Evolutionary conservation across 1,284 basidiomycete genomes (phyloP), one percentile per base, ranked within the genome.

Genomic region (Cutaneotrichosporon spelunceum): DNA sequence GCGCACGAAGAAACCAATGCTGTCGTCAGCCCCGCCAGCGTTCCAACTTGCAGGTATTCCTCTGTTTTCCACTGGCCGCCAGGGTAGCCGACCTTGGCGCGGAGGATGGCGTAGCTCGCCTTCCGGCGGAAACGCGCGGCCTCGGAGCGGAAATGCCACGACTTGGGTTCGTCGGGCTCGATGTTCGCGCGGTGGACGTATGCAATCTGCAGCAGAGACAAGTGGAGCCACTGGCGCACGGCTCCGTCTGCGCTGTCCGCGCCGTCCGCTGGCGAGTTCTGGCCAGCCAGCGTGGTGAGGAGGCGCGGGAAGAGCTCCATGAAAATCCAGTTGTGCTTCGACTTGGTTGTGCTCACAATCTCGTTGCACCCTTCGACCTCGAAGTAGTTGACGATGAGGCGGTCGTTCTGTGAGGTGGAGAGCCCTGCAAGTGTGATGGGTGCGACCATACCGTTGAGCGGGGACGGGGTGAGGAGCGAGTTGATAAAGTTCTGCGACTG

Each of bases 311-410:
- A 66, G 10, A 68, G 54, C 47, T 64, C 56, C 33, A 47, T 57
- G 55, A 63, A 66, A 34, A 68, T 66, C 67, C 67, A 68, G 57
- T 68, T 68, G 52, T 62, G 63, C 42, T 63, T 62, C 16, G 57
- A 48, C 27, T 60, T 59, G 5, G 59, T 54, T 0, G 49, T 53
- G n/a, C 63, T 54, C n/a, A 63, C 58, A 26, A 68, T 68, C 54
- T 68, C 67, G 49, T 57, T 62, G 52, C 63, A 66, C 6, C 67
- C 67, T 21, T 59, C 34, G 10, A 45, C 33, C 55, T 68, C 67
- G 14, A 68, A 65, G 45, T 68, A 68, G 24, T 63, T 63, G 23
- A 68, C 55, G 33, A 61, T 60, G 24, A 53, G 34, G 7, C 60
- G 60, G 48, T 64, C 60, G 13, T 56, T 60, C 8, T 54, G 44